Evolutionary conservation across 1,284 basidiomycete species (phyloP).

Genomic region (Cutaneotrichosporon cavernicola): DNA sequence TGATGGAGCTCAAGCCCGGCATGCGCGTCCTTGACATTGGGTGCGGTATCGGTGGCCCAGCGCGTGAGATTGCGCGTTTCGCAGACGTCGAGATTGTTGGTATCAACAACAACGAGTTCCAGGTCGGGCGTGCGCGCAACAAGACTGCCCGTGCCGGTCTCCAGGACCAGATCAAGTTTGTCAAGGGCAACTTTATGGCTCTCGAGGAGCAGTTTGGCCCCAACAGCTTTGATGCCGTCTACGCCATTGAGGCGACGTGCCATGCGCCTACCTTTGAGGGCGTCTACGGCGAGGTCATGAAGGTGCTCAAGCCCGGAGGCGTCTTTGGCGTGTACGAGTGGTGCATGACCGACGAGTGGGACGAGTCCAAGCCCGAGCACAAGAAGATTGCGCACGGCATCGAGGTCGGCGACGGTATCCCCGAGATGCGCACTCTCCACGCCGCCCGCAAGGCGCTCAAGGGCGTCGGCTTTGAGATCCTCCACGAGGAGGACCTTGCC

Average conservation of each 20-base stretch:
- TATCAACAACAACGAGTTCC: slow-evolving; percentile 96
- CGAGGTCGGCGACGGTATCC: slow-evolving; percentile 92
- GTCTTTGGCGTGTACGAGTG: slow-evolving; percentile 97
- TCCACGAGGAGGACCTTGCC: slow-evolving; percentile 92
- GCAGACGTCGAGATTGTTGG: slow-evolving; percentile 83
- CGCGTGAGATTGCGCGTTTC: slow-evolving; percentile 91
- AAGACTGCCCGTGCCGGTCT: slow-evolving; percentile 81
- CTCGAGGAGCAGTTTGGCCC: slow-evolving; percentile 88
- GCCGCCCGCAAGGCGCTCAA: slow-evolving; percentile 75
- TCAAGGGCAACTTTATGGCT: slow-evolving; percentile 96
- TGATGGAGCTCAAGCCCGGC: slow-evolving; percentile 77
- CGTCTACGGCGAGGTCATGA: slow-evolving; percentile 89
- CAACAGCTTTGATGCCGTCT: slow-evolving; percentile 94
- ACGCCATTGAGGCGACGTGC: slow-evolving; percentile 96
- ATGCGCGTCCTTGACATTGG: slow-evolving; percentile 98
- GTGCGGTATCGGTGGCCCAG: slow-evolving; percentile 96
- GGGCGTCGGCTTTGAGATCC: slow-evolving; percentile 82
- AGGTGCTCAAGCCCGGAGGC: slow-evolving; percentile 95
- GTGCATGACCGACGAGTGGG: slow-evolving; percentile 97
- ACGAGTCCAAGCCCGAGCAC: slow-evolving; percentile 81
- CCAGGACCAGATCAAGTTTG: slow-evolving; percentile 73
- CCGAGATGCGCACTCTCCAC: slow-evolving; percentile 85
- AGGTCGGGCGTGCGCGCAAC: slow-evolving; percentile 77
- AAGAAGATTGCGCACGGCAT: slow-evolving; percentile 87
- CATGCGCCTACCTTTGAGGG: slow-evolving; percentile 96